A percentile compares a stretch with the other conserved stretches of the same genome.
Conservation (phyloP, 768 basidiomycete species). For the Gyrodon lividus region DNA sequence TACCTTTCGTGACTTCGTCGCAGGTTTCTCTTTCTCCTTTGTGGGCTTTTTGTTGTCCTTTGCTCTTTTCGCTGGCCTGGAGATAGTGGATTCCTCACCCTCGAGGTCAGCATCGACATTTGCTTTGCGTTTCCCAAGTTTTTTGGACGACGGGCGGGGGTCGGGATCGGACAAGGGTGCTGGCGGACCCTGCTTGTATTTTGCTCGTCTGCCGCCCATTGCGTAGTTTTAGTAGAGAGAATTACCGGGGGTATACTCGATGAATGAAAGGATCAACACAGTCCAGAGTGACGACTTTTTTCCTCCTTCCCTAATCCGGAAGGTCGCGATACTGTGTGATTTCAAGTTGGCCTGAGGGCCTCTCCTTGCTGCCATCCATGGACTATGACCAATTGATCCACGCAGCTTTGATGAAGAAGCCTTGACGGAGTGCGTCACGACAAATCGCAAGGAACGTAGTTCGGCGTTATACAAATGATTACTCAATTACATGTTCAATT, state of each 20-base stretch:
- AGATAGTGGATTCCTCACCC: constrained; percentile 24
- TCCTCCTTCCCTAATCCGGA: constrained; percentile 27
- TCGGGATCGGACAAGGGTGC: constrained; percentile 47
- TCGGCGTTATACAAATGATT: neutral
- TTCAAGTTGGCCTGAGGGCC: neutral
- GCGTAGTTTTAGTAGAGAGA: constrained; percentile 19
- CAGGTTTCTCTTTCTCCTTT: constrained; percentile 18
- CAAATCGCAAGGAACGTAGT: neutral
- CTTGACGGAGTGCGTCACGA: neutral
- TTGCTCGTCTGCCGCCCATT: constrained; percentile 87
- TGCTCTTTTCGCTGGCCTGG: constrained; percentile 37
- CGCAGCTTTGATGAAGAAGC: too few relatives aligned
- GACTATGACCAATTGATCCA: too few relatives aligned
- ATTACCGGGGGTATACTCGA: neutral
- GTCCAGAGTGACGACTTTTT: constrained; percentile 11
- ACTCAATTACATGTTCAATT: neutral
- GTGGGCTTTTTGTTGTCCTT: constrained; percentile 27
- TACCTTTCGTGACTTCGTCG: constrained; percentile 41
- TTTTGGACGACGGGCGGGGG: constrained; percentile 46
- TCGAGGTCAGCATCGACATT: constrained; percentile 36
- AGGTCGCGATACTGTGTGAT: neutral
- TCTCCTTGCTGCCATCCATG: too few relatives aligned
- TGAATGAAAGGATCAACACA: neutral
- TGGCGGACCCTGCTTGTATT: constrained; percentile 79
- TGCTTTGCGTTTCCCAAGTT: constrained; percentile 75